Base-by-base conservation (phyloP, 306 rosid species). In the Acacia crassicarpa region DNA sequence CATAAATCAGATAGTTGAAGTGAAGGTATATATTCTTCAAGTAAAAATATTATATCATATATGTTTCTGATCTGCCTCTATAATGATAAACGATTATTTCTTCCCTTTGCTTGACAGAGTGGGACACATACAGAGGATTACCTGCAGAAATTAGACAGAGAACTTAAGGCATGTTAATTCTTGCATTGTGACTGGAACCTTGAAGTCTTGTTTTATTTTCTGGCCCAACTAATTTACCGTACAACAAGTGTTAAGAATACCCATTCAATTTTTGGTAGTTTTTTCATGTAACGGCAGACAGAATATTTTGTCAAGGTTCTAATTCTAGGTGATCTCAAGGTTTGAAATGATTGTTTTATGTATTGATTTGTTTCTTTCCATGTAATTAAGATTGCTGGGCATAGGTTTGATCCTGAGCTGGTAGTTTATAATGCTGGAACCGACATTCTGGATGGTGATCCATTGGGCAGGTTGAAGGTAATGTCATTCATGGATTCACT, bases 391-490 rank as follows among this genome's bases (percentile, higher is more conserved):
- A 89, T 91, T 84, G 97, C 95, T 46, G 89, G 79, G 58, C 79
- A 20, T 19, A 87, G 80, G 58, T 90, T 88, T 87, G 80, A 89
- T 72, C 99, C 97, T 54, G 97, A 91, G 86, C 85, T 95, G 88
- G 58, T 95, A 71, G 80, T 93, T 82, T 93, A 90, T 87, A 95
- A 93, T 66, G 98, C 98, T 77, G 99, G 99, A 89, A 95, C 98
- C 45, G 99, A 95, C 91, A 89, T 95, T 79, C 83, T 95, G 35
- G 98, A 95, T 14, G 98, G 98, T 81, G 98, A 95, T 85, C 97
- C 98, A 67, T 84, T 95, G 61, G 98, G 99, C 82, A 81, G 86
- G 86, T 85, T 95, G 87, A 85, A 91, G 98, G 98, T 95, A 91
- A 80, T 79, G 73, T 71, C 44, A 9, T 86, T 59, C 54, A 61